Evolutionary conservation across 257 asterid genomes (phyloP).

Genomic region (Anisodus tanguticus): DNA sequence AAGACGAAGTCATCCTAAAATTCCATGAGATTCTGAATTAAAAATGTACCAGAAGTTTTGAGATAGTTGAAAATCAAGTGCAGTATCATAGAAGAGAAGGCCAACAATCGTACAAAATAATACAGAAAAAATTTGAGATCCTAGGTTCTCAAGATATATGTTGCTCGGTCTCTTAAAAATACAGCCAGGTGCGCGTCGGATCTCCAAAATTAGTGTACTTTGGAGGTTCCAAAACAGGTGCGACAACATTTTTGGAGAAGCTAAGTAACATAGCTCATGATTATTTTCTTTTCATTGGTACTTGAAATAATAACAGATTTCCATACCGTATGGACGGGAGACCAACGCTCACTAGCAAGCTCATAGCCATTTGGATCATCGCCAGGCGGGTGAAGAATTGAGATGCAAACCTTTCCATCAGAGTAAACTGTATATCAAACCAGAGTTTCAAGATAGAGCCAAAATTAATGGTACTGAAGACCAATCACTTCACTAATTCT

Average conservation of each 20-base stretch:
- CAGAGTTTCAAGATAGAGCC: slow-evolving; percentile 29
- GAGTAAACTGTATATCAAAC: slow-evolving; percentile 63
- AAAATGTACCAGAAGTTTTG: not conserved
- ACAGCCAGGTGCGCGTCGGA: too few species aligned
- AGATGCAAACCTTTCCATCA: slow-evolving; percentile 97
- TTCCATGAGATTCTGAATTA: not conserved
- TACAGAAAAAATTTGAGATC: not conserved
- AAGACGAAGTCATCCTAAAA: not conserved
- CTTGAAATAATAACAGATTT: not conserved
- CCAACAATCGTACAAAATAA: not conserved
- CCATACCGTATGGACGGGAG: slow-evolving; percentile 98
- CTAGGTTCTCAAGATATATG: not conserved
- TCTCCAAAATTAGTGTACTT: too few species aligned
- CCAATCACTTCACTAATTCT: not conserved
- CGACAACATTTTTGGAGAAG: too few species aligned
- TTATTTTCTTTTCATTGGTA: not conserved
- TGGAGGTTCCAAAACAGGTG: too few species aligned
- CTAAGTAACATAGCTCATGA: not conserved
- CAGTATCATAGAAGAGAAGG: not conserved
- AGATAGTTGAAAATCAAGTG: not conserved
- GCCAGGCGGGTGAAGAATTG: slow-evolving; percentile 98
- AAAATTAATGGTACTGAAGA: slow-evolving; percentile 7
- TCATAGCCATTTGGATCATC: slow-evolving; percentile 99
- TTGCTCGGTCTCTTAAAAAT: not conserved
- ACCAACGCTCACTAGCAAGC: slow-evolving; percentile 99